A percentile compares a stretch with the other conserved stretches of the same genome.
Conservation (phyloP, 169 alveolate genomes). For the Plasmodium vinckei region DNA sequence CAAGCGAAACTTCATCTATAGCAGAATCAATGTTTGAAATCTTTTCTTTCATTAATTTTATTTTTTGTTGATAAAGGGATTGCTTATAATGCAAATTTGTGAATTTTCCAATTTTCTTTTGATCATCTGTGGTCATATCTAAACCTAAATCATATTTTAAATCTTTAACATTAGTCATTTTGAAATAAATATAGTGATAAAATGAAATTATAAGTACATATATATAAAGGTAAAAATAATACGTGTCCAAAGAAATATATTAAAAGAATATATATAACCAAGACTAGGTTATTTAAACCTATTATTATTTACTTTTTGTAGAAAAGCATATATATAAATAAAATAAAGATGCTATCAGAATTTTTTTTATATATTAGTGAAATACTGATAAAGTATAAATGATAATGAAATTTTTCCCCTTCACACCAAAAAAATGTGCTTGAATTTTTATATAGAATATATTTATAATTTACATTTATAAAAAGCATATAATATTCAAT, state of each 20-base stretch:
- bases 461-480: slow-evolving; percentile 1
- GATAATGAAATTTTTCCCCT: too few relatives aligned
- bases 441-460: too few relatives aligned
- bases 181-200: background rate
- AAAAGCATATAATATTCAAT: too few relatives aligned
- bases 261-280: too few relatives aligned
- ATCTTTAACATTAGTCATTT: slow-evolving; percentile 49
- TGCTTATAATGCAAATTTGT: slow-evolving; percentile 67
- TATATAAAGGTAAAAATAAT: background rate
- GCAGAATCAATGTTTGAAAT: slow-evolving; percentile 66
- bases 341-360: too few relatives aligned
- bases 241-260: background rate
- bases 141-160: slow-evolving; percentile 67
- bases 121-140: slow-evolving; percentile 74
- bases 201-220: background rate
- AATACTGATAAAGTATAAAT: too few relatives aligned
- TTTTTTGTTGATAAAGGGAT: slow-evolving; percentile 57
- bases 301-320: too few relatives aligned
- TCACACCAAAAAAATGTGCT: too few relatives aligned
- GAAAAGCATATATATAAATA: too few relatives aligned
- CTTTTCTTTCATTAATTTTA: slow-evolving; percentile 58
- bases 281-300: too few relatives aligned
- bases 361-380: too few relatives aligned
- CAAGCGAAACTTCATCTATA: slow-evolving; percentile 69
- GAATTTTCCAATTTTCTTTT: slow-evolving; percentile 71